Base-by-base conservation (phyloP, 306 rosid genomes). In the Rosa multiflora region DNA sequence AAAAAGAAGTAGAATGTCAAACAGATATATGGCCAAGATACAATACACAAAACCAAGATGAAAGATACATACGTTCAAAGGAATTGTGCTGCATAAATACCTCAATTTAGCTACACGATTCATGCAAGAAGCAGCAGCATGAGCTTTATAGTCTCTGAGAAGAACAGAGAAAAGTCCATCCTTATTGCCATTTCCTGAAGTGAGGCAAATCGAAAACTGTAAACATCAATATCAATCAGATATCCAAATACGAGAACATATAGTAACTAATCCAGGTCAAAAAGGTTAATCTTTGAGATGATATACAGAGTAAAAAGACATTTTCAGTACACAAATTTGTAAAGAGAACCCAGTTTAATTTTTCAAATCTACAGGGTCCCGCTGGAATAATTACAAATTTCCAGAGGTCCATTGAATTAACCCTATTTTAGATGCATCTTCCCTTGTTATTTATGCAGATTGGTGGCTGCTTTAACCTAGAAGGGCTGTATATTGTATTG, bases 71-170 rank as follows among this genome's bases (percentile, higher is more conserved):
- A 26, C 67, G 55, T 18, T 37, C n/a, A 21, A 56, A 40, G 46
- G 15, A 55, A 55, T 13, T 53, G 12, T 55, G 37, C 63, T n/a
- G 49, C 42, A 49, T 42, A 78, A 43, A 59, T 89, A 92, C 99
- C 99, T 94, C 75, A 94, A 87, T 82, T 94, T 94, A 70, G 99
- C 99, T 18, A 94, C 81, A 53, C 97, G 99, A 86, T 94, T 94
- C 99, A 94, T 94, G 84, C 97, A 89, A 75, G 92, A 52, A 80
- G 97, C 97, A 85, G 99, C 99, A 73, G 99, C 95, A 75, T 92
- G 93, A 66, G 95, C 80, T 86, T 88, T 85, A 80, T 94, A 92
- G 83, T 94, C 99, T 89, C 99, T 86, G 20, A 94, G 88, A 83
- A 94, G 90, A 76, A 94, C 86, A 63, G 97, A 94, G 84, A 87